phyloP scores from a whole-genome alignment of 2,329 filamentous ascomycete species.

The Colletotrichum euphorbiae region DNA sequence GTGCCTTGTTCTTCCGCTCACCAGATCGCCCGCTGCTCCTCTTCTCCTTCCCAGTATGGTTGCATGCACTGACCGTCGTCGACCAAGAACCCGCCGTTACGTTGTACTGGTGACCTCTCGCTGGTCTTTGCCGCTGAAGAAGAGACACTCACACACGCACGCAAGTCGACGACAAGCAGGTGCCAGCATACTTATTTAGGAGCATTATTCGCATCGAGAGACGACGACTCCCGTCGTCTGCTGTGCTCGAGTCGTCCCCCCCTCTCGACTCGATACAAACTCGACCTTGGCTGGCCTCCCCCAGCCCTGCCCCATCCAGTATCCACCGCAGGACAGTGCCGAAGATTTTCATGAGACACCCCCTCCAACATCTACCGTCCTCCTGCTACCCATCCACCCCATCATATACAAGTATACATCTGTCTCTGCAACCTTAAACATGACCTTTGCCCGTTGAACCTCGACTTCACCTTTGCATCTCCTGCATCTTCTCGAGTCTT shows the following conservation, averaged over 20 bases:
- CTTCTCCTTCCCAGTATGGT: constrained; percentile 64
- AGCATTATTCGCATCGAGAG: constrained; percentile 31
- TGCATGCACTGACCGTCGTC: constrained; percentile 53
- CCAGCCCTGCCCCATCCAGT: constrained; percentile 46
- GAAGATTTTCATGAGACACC: constrained; percentile 60
- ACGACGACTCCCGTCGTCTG: constrained; percentile 17
- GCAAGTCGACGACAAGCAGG: constrained; percentile 42
- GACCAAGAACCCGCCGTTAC: constrained; percentile 32
- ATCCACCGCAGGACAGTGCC: constrained; percentile 62
- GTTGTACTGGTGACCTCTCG: constrained; percentile 32
- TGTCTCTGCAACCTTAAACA: constrained; percentile 54
- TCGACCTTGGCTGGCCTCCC: constrained; percentile 46
- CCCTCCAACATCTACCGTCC: constrained; percentile 61
- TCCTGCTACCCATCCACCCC: constrained; percentile 46
- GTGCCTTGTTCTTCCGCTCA: constrained; percentile 43
- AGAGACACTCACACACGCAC: constrained; percentile 41
- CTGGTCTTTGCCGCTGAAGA: constrained; percentile 47
- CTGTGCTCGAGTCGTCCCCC: constrained; percentile 25
- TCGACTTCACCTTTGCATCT: constrained; percentile 43
- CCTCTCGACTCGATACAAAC: constrained; percentile 38
- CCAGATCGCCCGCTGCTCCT: constrained; percentile 52
- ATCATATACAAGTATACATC: constrained; percentile 62
- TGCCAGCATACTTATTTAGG: constrained; percentile 44
- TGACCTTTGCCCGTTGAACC: constrained; percentile 45
- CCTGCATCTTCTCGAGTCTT: constrained; percentile 32